Evolutionary conservation across 169 alveolate species (phyloP).

Genomic region (Eimeria acervulina): DNA sequence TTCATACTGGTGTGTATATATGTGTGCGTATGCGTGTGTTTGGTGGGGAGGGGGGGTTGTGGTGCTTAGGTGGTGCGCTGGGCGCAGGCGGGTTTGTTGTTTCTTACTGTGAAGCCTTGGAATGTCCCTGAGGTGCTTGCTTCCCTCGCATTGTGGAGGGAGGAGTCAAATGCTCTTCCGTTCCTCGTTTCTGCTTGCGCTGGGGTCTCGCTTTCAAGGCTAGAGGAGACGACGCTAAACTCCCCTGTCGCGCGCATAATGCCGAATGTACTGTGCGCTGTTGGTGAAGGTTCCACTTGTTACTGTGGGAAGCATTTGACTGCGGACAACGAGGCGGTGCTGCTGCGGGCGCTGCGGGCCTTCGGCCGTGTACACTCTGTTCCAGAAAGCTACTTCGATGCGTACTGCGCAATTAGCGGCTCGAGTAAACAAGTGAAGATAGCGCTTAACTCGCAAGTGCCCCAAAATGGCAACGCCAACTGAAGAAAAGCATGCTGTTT

Average conservation of each 20-base stretch:
- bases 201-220: constrained; percentile 17
- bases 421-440: constrained; percentile 25
- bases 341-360: constrained; percentile 31
- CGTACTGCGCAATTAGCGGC: constrained; percentile 74
- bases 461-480: background rate
- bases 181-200: constrained; percentile 33
- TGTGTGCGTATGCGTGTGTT: background rate
- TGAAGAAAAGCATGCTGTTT: background rate
- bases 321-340: background rate
- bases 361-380: constrained; percentile 66
- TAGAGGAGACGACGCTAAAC: background rate
- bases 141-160: background rate
- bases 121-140: background rate
- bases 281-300: constrained; percentile 51
- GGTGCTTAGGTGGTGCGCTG: background rate
- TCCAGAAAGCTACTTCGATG: constrained; percentile 69
- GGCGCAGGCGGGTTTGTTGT: background rate
- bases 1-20: background rate
- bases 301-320: background rate
- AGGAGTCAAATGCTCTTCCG: background rate
- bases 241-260: constrained; percentile 36
- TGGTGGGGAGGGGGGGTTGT: background rate
- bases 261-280: constrained; percentile 59
- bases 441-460: background rate
- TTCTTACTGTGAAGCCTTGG: constrained; percentile 47